These are phyloP conservation scores for Diaporthe helianthi DNA, from an alignment of 2,329 filamentous ascomycete species.

Conservation along the genomic window DNA sequence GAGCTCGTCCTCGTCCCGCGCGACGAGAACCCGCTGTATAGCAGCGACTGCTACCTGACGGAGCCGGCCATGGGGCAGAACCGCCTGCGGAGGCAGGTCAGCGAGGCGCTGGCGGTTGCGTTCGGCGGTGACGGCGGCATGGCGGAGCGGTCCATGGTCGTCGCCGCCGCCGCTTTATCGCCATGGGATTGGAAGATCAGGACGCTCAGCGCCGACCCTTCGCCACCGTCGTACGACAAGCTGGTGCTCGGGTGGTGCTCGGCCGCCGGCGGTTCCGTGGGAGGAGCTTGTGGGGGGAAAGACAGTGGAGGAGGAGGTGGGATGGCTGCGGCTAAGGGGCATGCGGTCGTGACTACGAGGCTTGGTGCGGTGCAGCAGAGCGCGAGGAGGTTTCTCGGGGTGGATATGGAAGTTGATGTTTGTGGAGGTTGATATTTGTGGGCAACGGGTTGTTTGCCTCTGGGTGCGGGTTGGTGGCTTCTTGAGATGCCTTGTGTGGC, in stretches of 20 bases:
- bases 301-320: neutral
- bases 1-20: slow-evolving; percentile 54
- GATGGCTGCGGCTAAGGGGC: neutral
- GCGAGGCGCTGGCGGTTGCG: slow-evolving; percentile 44
- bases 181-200: slow-evolving; percentile 47
- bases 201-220: slow-evolving; percentile 39
- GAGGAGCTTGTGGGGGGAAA: neutral
- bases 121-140: slow-evolving; percentile 43
- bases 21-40: slow-evolving; percentile 46
- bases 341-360: neutral
- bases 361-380: slow-evolving; percentile 30
- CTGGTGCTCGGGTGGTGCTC: slow-evolving; percentile 35
- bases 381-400: slow-evolving; percentile 24
- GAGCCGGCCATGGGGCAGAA: slow-evolving; percentile 43
- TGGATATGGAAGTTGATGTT: slow-evolving; percentile 25
- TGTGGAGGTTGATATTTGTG: slow-evolving; percentile 19
- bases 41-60: slow-evolving; percentile 40
- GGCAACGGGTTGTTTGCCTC: neutral
- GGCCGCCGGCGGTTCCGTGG: neutral
- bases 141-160: neutral
- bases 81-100: slow-evolving; percentile 48
- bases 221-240: slow-evolving; percentile 34
- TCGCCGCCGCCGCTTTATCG: neutral
- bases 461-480: no score
- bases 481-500: neutral